A percentile compares a stretch with the other conserved stretches of the same genome.
Conservation (phyloP, 495 filamentous ascomycete genomes). For the Paragyromitra xinjiangensis region DNA sequence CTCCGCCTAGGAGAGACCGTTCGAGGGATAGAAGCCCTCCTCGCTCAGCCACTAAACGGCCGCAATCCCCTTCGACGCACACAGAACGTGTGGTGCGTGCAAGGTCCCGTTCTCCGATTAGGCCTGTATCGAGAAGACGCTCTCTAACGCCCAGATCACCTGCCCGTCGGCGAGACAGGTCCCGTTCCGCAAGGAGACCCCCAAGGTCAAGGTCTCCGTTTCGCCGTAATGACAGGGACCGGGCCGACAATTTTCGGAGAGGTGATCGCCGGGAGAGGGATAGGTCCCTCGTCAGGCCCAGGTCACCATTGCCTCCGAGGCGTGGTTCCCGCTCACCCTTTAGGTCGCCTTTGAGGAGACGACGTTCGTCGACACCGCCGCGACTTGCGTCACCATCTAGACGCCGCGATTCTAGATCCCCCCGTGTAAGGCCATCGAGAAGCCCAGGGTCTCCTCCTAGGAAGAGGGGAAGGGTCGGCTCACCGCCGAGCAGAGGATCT, state of each 20-base stretch:
- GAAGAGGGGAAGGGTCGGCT: constrained; percentile 47
- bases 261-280: constrained; percentile 47
- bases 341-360: constrained; percentile 45
- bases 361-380: constrained; percentile 50
- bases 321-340: constrained; percentile 54
- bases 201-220: constrained; percentile 53
- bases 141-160: constrained; percentile 53
- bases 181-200: constrained; percentile 46
- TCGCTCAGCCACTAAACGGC: constrained; percentile 44
- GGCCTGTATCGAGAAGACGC: constrained; percentile 48
- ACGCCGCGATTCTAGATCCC: constrained; percentile 51
- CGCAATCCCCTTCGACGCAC: constrained; percentile 33
- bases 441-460: constrained; percentile 52
- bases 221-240: constrained; percentile 41
- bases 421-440: constrained; percentile 42
- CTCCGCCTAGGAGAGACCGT: constrained; percentile 37
- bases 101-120: constrained; percentile 50
- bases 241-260: constrained; percentile 41
- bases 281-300: constrained; percentile 41
- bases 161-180: constrained; percentile 44
- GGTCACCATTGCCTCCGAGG: constrained; percentile 44
- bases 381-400: constrained; percentile 40
- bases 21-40: constrained; percentile 50
- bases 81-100: constrained; percentile 45
- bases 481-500: constrained; percentile 51